Conservation (phyloP, 352 stramenopile genomes). For the Phytopythium montanum region DNA sequence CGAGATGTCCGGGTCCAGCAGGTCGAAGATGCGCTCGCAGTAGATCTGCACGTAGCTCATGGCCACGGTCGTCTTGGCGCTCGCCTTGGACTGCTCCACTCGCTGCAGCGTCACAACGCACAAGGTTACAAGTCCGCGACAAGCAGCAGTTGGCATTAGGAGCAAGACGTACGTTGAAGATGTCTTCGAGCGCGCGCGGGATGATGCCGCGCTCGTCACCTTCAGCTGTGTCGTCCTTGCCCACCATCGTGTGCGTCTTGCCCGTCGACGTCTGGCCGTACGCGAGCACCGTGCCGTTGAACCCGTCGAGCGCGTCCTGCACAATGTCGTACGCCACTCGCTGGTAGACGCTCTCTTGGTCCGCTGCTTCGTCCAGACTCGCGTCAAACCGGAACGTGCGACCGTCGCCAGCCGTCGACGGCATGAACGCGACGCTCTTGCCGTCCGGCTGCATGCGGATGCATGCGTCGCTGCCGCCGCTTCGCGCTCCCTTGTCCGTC, state of each 20-base stretch:
- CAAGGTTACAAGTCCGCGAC: background rate
- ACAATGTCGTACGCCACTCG: constrained; percentile 49
- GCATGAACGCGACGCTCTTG: constrained; percentile 28
- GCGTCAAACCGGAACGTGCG: constrained; percentile 64
- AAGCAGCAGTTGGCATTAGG: background rate
- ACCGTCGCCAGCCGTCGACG: constrained; percentile 5
- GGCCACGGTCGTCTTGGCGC: constrained; percentile 40
- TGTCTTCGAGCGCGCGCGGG: constrained; percentile 52
- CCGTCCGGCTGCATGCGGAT: constrained; percentile 27
- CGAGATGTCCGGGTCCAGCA: constrained; percentile 41
- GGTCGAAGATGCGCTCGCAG: constrained; percentile 73
- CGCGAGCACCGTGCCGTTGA: constrained; percentile 64
- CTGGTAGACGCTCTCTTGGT: constrained; percentile 51
- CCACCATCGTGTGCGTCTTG: constrained; percentile 76
- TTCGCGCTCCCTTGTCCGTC: constrained; percentile 47
- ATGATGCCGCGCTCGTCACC: constrained; percentile 48
- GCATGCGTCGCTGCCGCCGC: constrained; percentile 14
- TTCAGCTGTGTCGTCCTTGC: constrained; percentile 26
- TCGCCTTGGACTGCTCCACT: constrained; percentile 23
- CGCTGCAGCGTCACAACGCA: background rate
- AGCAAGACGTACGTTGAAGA: constrained; percentile 32
- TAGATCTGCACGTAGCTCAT: constrained; percentile 82
- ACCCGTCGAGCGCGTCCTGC: constrained; percentile 57
- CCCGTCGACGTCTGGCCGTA: constrained; percentile 65
- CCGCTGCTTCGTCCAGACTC: constrained; percentile 30